Evolutionary conservation across 768 basidiomycete genomes (phyloP), one percentile per base, ranked within the genome.

Genomic region (Mycena filopes): DNA sequence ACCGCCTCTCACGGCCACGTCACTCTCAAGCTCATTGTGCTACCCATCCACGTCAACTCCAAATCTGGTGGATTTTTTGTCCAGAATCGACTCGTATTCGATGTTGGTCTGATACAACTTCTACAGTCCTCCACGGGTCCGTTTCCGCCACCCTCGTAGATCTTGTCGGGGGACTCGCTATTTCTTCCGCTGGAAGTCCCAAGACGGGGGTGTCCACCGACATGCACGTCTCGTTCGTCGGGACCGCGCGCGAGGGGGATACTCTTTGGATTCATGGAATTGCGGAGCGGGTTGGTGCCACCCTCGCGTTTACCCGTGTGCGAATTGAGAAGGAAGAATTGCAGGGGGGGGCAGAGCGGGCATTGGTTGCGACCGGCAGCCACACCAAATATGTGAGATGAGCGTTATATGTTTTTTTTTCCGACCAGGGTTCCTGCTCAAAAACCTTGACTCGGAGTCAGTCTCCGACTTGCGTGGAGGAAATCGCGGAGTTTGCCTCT

Each of bases 381-480:
- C 68, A 69, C 42, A 67, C 69, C 9, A 67, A 67, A 58, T 70
- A 70, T 33, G 63, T 69, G 20, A 42, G 60, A n/a, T 66, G 56
- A 69, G 21, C 20, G 31, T 25, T 13, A 15, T 46, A 10, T n/a
- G 25, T 46, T n/a, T n/a, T n/a, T n/a, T n/a, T n/a, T n/a, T n/a
- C n/a, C n/a, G 45, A 25, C 45, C 13, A 29, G 21, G 16, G 15
- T 36, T 10, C 36, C 15, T 36, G 36, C 11, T 36, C 36, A 2
- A 36, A 36, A 10, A 11, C 6, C 33, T 7, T 33, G 6, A 36
- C 10, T 11, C 15, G 36, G 10, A 36, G 11, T 15, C 9, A 36
- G 15, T 36, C n/a, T n/a, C n/a, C n/a, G n/a, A n/a, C n/a, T n/a
- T n/a, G n/a, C n/a, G n/a, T n/a, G n/a, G n/a, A n/a, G n/a, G n/a